These are phyloP conservation scores for Pyrenochaeta sp. DNA, from an alignment of 2,329 filamentous ascomycete genomes.

Conservation along the genomic window DNA sequence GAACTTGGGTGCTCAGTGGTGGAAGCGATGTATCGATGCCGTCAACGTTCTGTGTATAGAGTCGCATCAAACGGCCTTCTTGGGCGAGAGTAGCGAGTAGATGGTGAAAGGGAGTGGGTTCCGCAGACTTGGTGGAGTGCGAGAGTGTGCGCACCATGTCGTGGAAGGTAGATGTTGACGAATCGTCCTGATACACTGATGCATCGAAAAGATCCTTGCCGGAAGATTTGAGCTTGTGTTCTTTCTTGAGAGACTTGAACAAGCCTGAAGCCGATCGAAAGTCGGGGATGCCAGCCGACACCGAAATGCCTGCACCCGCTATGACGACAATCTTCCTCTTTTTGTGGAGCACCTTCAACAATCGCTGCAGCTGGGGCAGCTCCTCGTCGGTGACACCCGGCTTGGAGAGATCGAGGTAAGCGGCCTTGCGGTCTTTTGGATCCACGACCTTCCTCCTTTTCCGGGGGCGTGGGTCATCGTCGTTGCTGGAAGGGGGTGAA, in stretches of 20 bases:
- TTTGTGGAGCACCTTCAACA: constrained; percentile 78
- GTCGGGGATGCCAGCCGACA: constrained; percentile 95
- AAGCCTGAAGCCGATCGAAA: constrained; percentile 92
- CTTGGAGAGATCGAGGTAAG: constrained; percentile 75
- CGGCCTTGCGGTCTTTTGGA: constrained; percentile 76
- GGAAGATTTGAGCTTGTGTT: constrained; percentile 90
- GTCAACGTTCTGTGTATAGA: constrained; percentile 98
- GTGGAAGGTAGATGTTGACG: constrained; percentile 89
- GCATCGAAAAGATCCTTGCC: constrained; percentile 97
- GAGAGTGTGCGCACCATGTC: constrained; percentile 93
- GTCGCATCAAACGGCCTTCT: constrained; percentile 83
- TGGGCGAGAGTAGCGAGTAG: constrained; percentile 87
- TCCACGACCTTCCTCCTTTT: constrained; percentile 72
- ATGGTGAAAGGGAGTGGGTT: constrained; percentile 90
- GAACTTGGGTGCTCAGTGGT: constrained; percentile 80
- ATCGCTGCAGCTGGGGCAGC: constrained; percentile 68
- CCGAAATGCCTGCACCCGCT: constrained; percentile 95
- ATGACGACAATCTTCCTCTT: constrained; percentile 98
- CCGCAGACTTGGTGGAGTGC: constrained; percentile 75
- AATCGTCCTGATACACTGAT: constrained; percentile 93
- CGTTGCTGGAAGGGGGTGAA: constrained; percentile 55
- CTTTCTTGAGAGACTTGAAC: constrained; percentile 82
- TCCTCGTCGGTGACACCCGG: constrained; percentile 63
- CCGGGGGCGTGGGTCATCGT: constrained; percentile 71
- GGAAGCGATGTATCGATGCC: constrained; percentile 86